Evolutionary conservation across 495 filamentous ascomycete genomes (phyloP).

Genomic region (Tuber calosporum): DNA sequence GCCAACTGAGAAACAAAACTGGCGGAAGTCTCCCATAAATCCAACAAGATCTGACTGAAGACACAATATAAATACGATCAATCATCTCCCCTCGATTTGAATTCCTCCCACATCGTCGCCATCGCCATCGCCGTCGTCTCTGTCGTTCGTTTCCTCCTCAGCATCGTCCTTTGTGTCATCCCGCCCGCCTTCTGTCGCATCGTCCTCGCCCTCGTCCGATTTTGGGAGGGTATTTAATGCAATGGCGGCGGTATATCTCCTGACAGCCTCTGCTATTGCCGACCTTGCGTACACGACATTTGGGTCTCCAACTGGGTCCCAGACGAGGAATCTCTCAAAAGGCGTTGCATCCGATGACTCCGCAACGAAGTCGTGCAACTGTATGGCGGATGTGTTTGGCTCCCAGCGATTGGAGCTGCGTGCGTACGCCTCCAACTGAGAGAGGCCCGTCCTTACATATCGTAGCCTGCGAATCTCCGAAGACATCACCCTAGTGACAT

Average conservation of each 20-base stretch:
- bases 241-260: background rate
- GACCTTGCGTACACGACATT: constrained; percentile 26
- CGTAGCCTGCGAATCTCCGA: background rate
- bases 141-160: background rate
- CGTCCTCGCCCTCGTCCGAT: background rate
- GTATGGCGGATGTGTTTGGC: constrained; percentile 11
- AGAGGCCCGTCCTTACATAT: constrained; percentile 7
- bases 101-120: background rate
- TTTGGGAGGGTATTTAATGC: background rate
- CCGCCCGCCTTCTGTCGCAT: background rate
- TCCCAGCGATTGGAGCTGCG: background rate
- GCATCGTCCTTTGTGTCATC: background rate
- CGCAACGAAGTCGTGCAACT: constrained; percentile 15
- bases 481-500: background rate
- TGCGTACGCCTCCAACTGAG: constrained; percentile 14
- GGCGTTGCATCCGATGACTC: constrained; percentile 22
- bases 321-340: constrained; percentile 21
- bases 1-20: background rate
- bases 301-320: constrained; percentile 24
- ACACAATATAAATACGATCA: background rate
- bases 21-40: background rate
- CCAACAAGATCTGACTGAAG: background rate
- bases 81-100: background rate
- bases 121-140: background rate
- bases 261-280: constrained; percentile 16